Evolutionary conservation across 2,329 filamentous ascomycete genomes (phyloP).

Genomic region (Cadophora luteo-olivacea): DNA sequence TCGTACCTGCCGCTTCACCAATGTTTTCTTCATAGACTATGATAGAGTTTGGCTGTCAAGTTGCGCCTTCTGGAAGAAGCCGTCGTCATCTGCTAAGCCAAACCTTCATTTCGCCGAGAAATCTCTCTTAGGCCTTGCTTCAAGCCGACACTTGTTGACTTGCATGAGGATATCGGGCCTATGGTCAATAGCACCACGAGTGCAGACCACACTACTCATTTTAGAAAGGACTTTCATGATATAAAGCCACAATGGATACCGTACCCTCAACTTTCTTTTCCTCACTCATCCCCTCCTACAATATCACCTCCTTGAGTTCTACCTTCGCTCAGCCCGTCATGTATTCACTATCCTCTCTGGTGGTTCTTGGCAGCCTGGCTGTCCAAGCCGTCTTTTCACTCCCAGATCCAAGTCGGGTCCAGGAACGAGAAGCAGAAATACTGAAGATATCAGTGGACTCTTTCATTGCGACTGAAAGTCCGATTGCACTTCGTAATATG

Average conservation of each 20-base stretch:
- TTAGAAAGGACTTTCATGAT: conserved; percentile 15
- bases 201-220: neutral
- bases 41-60: neutral
- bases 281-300: conserved; percentile 36
- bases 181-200: conserved; percentile 7
- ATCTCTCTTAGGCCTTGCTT: neutral
- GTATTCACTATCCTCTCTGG: conserved; percentile 56
- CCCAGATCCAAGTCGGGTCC: conserved; percentile 46
- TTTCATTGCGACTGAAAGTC: conserved; percentile 59
- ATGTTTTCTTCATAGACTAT: neutral
- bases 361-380: conserved; percentile 58
- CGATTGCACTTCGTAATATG: conserved; percentile 58
- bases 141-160: neutral
- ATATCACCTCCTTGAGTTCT: conserved; percentile 27
- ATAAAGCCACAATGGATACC: conserved; percentile 39
- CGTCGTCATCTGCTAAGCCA: neutral
- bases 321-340: conserved; percentile 49
- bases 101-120: conserved; percentile 13
- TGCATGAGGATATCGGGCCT: conserved; percentile 12
- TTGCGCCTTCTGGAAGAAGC: neutral
- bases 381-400: conserved; percentile 58
- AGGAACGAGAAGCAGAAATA: conserved; percentile 46
- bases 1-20: conserved; percentile 7
- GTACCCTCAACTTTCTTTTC: conserved; percentile 32
- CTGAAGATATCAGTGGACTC: conserved; percentile 57